These are phyloP conservation scores for Carex littledalei DNA, from an alignment of 176 grass and related monocot species.

Conservation along the genomic window DNA sequence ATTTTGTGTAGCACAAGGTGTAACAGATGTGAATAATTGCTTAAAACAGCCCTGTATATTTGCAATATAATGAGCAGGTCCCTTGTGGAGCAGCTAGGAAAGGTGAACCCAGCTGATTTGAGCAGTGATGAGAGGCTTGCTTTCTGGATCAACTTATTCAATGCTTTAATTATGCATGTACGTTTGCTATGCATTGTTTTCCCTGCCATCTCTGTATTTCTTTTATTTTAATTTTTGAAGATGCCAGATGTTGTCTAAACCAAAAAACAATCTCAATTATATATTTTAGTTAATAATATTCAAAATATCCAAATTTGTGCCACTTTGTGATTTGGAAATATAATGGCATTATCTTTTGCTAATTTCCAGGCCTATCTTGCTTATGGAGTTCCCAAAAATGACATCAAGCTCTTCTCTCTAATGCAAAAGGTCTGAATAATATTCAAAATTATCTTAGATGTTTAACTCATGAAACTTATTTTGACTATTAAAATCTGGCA, in stretches of 20 bases:
- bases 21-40: background rate
- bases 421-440: conserved; percentile 83
- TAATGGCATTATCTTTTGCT: conserved; percentile 7
- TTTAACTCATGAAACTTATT: background rate
- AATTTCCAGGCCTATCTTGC: conserved; percentile 83
- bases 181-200: conserved; percentile 30
- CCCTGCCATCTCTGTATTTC: conserved; percentile 3
- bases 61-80: conserved; percentile 48
- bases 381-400: conserved; percentile 85
- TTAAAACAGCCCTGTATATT: conserved; percentile 2
- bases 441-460: conserved; percentile 17
- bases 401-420: conserved; percentile 94
- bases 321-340: background rate
- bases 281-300: background rate
- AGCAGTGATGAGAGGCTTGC: conserved; percentile 67
- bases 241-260: background rate
- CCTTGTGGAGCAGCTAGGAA: conserved; percentile 93
- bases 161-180: conserved; percentile 99
- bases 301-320: background rate
- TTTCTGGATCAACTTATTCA: conserved; percentile 98
- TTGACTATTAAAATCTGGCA: background rate
- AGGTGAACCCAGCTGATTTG: conserved; percentile 60
- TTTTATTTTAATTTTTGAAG: conserved; percentile 8
- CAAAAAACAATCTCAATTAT: background rate
- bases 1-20: background rate